phyloP scores from a whole-genome alignment of 176 grass and related monocot genomes.

The Thinopyrum elongatum region DNA sequence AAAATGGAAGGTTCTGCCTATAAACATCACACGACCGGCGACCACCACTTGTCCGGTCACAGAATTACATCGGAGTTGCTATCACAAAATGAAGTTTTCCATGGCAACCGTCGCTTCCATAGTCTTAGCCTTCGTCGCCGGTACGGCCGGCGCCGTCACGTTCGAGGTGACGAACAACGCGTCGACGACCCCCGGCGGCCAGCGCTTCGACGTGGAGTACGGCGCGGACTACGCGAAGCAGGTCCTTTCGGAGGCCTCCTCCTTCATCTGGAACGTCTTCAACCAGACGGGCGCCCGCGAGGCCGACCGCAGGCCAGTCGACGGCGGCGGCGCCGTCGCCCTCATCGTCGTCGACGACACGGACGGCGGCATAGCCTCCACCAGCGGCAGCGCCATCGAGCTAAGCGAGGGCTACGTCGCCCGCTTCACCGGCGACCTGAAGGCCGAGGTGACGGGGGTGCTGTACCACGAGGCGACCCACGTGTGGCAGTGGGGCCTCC shows the following conservation, averaged over 20 bases:
- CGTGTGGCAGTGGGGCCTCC: background rate
- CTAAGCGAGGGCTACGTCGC: background rate
- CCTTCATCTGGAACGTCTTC: background rate
- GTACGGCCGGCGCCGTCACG: conserved; percentile 9
- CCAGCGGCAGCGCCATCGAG: background rate
- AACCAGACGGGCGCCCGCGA: background rate
- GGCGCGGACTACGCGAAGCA: background rate
- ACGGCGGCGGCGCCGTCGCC: background rate
- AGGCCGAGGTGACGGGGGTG: background rate
- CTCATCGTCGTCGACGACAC: background rate
- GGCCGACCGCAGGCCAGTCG: background rate
- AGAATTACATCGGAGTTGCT: background rate
- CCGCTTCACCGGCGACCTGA: background rate
- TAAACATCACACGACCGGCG: background rate
- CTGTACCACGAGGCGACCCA: conserved; percentile 9
- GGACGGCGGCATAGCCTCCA: background rate
- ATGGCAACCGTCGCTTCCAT: background rate
- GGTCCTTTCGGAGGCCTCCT: background rate
- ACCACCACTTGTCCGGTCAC: background rate
- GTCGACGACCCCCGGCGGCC: conserved; percentile 37
- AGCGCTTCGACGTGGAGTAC: conserved; percentile 13
- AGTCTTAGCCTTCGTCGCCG: background rate
- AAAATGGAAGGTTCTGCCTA: conserved; percentile 8
- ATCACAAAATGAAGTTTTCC: background rate
- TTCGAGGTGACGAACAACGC: conserved; percentile 52